A percentile compares a stretch with the other conserved stretches of the same genome.
Evolutionary conservation across 768 basidiomycete genomes (phyloP).

Genomic region (Xerocomellus chrysenteron): DNA sequence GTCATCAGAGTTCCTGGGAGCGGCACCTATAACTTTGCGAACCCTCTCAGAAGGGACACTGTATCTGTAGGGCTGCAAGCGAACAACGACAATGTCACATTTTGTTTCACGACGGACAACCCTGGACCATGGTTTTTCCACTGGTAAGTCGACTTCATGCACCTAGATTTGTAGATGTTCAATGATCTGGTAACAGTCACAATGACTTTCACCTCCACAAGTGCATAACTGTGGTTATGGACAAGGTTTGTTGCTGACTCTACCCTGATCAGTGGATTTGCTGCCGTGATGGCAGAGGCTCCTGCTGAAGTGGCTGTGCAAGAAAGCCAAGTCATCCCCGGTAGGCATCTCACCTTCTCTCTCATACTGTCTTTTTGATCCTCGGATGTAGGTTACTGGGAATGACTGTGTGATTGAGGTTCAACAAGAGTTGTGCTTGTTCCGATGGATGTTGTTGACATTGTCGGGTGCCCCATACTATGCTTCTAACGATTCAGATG

Average conservation of each 20-base stretch:
- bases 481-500: neutral
- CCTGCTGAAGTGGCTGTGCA: neutral
- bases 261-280: conserved; percentile 14
- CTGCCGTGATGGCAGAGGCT: conserved; percentile 20
- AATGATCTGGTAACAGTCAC: conserved; percentile 12
- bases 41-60: conserved; percentile 55
- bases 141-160: conserved; percentile 9
- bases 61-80: conserved; percentile 28
- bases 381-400: conserved; percentile 5
- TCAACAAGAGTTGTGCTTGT: no score
- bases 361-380: neutral
- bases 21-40: conserved; percentile 40
- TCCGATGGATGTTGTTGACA: neutral
- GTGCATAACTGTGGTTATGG: conserved; percentile 3
- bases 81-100: conserved; percentile 41
- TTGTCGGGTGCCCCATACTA: neutral
- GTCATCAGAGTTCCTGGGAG: conserved; percentile 42
- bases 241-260: neutral
- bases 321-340: conserved; percentile 10
- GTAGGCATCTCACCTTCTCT: neutral
- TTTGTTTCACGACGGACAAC: conserved; percentile 67
- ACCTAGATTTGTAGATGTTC: neutral
- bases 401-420: conserved; percentile 1
- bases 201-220: conserved; percentile 19
- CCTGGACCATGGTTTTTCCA: conserved; percentile 33